phyloP scores from a whole-genome alignment of 2,329 filamentous ascomycete genomes.

The Xylaria sp. region DNA sequence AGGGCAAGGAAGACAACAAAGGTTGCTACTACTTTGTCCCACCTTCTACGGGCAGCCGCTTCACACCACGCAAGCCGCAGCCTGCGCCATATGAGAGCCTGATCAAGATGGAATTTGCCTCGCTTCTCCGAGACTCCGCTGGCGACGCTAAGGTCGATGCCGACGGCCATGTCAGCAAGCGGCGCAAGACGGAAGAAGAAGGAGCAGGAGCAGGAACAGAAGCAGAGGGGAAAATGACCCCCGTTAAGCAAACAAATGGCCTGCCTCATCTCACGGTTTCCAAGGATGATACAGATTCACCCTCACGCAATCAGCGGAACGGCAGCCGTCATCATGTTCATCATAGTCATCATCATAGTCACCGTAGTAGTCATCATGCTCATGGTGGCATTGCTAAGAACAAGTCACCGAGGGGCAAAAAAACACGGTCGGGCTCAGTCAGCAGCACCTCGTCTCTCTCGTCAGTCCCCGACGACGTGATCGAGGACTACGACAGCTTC shows the following conservation, averaged over 20 bases:
- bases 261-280: conserved; percentile 3
- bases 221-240: conserved; percentile 10
- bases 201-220: background rate
- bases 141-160: conserved; percentile 39
- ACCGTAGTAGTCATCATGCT: conserved; percentile 23
- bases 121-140: conserved; percentile 29
- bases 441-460: conserved; percentile 51
- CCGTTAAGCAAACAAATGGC: conserved; percentile 3
- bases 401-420: conserved; percentile 41
- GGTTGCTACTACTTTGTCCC: conserved; percentile 66
- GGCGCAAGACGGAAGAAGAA: conserved; percentile 44
- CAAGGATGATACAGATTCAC: conserved; percentile 19
- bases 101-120: conserved; percentile 55
- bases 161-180: conserved; percentile 49
- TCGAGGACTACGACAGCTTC: conserved; percentile 48
- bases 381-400: conserved; percentile 34
- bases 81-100: conserved; percentile 62
- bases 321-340: conserved; percentile 25
- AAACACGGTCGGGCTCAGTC: conserved; percentile 46
- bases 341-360: background rate
- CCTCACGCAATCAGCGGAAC: conserved; percentile 24
- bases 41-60: conserved; percentile 56
- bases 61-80: conserved; percentile 59
- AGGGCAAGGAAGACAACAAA: conserved; percentile 65
- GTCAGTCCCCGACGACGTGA: conserved; percentile 49